These are phyloP conservation scores for Knufia petricola DNA, from an alignment of 2,329 filamentous ascomycete genomes.

Conservation along the genomic window DNA sequence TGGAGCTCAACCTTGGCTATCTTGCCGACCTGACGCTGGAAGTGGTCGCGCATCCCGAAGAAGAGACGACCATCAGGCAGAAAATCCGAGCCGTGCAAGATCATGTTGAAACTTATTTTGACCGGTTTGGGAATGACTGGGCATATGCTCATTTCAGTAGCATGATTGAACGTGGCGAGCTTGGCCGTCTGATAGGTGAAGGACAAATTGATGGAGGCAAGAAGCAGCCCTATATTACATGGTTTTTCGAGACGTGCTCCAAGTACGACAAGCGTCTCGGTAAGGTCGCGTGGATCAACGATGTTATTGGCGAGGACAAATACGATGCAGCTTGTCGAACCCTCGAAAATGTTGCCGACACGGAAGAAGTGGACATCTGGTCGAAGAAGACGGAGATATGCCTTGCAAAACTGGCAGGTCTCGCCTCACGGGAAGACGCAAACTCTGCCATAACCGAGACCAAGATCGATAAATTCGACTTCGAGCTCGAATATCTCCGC, in stretches of 20 bases:
- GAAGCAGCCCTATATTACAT: conserved; percentile 63
- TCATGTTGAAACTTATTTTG: conserved; percentile 39
- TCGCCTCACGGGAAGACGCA: conserved; percentile 54
- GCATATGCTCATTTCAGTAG: conserved; percentile 68
- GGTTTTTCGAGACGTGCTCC: conserved; percentile 63
- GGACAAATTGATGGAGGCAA: conserved; percentile 39
- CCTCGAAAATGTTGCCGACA: conserved; percentile 59
- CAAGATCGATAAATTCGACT: conserved; percentile 11
- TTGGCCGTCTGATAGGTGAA: conserved; percentile 58
- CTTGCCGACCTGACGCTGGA: conserved; percentile 16
- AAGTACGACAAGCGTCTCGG: conserved; percentile 46
- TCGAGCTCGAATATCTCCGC: conserved; percentile 44
- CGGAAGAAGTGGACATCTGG: conserved; percentile 72
- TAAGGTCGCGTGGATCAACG: conserved; percentile 90
- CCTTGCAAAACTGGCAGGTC: conserved; percentile 68
- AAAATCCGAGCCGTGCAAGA: conserved; percentile 29
- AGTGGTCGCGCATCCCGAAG: conserved; percentile 12
- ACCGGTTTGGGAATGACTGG: conserved; percentile 42
- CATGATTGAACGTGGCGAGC: conserved; percentile 57
- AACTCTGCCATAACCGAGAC: conserved; percentile 38
- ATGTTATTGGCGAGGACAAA: conserved; percentile 66
- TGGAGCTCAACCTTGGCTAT: conserved; percentile 29
- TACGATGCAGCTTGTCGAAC: conserved; percentile 63
- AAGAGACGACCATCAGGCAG: conserved; percentile 18
- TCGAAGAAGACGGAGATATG: conserved; percentile 88